These are phyloP conservation scores for Xylaria longipes DNA, from an alignment of 495 filamentous ascomycete genomes.

Conservation along the genomic window DNA sequence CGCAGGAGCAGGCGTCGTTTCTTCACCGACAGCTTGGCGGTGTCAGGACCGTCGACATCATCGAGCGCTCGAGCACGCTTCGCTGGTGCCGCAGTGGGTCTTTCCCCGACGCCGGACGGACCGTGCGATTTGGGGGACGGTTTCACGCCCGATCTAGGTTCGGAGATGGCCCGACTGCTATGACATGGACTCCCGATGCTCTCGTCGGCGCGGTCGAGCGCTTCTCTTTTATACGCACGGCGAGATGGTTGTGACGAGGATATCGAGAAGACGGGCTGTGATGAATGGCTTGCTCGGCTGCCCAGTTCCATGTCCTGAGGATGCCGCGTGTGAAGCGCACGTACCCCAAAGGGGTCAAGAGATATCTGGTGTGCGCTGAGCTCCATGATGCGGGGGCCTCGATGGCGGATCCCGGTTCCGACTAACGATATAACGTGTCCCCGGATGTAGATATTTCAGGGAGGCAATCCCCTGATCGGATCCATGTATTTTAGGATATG, in stretches of 20 bases:
- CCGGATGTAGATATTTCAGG: slow-evolving; percentile 9
- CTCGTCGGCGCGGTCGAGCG: neutral
- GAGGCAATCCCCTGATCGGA: slow-evolving; percentile 17
- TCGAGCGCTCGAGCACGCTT: slow-evolving; percentile 65
- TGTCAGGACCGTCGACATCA: slow-evolving; percentile 68
- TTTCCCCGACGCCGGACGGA: neutral
- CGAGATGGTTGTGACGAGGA: neutral
- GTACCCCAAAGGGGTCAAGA: slow-evolving; percentile 8
- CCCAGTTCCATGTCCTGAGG: slow-evolving; percentile 2
- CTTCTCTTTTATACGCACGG: neutral
- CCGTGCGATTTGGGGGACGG: neutral
- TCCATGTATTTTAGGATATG: slow-evolving; percentile 12
- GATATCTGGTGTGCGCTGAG: slow-evolving; percentile 4
- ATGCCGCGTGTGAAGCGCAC: neutral
- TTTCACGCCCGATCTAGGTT: neutral
- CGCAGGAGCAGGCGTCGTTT: slow-evolving; percentile 69
- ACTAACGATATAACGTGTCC: neutral
- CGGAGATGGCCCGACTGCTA: neutral
- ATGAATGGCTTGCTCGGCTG: neutral
- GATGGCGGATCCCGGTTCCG: neutral
- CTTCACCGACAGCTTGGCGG: slow-evolving; percentile 60
- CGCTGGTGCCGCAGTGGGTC: neutral
- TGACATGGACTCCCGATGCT: neutral
- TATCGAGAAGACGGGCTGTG: neutral
- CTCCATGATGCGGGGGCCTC: neutral